Base-by-base conservation (phyloP, 1,284 basidiomycete species). In the Pseudomicrostroma phylloplanum region DNA sequence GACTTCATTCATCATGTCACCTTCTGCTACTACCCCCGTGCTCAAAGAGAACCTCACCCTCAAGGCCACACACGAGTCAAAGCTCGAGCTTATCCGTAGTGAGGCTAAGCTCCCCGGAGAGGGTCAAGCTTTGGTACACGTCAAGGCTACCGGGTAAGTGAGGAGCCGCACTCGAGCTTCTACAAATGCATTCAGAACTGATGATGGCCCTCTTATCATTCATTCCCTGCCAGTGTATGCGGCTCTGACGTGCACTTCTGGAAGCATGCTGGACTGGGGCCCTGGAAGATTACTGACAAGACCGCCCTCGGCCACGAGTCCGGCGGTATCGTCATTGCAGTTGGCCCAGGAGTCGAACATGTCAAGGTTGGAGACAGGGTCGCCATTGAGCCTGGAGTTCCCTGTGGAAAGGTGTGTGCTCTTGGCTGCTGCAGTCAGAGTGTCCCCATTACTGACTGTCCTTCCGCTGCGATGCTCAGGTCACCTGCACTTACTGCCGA, bases 171-270 rank as follows among this genome's bases (percentile, higher is more conserved):
- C 21, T 48, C 43, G 12, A 11, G 9, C 17, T 13, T 17, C 43
- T n/a, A n/a, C n/a, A n/a, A 48, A 6, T 3, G 12, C 43, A 6
- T 12, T 17, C 4, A n/a, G 43, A 3, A 48, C 43, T 21, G 21
- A n/a, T 13, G 4, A 6, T 17, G 3, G 43, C 43, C 6, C 4
- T n/a, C 12, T 13, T 21, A 13, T 13, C 21, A 21, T 48, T 17
- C 43, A 48, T 12, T 12, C 4, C 43, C 15, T 19, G 21, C 21
- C 21, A 57, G 30, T 54, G 40, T 67, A 13, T 41, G 40, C 64
- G 80, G 80, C 11, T 81, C 80, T 25, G 82, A 83, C 67, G 82
- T 83, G 1, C 83, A 83, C 69, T 83, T 83, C 68, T 83, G 82
- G 82, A 81, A 83, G 72, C 83, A 84, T 66, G 83, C 67, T 43